These are phyloP conservation scores for Lagenidium giganteum DNA, from an alignment of 352 stramenopile genomes.

Conservation along the genomic window DNA sequence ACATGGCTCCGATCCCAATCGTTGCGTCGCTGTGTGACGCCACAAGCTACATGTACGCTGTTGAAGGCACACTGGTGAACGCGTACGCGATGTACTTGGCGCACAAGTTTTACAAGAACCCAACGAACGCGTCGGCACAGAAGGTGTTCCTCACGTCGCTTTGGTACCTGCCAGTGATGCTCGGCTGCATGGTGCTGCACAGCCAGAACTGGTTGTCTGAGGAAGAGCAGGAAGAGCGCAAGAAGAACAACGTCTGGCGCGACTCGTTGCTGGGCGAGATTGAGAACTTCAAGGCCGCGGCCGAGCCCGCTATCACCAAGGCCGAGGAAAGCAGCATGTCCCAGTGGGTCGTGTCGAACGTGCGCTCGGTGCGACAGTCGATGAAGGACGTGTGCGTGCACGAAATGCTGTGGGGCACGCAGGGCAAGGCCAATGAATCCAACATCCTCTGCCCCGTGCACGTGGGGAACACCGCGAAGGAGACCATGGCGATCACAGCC, in stretches of 20 bases:
- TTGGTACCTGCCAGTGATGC: constrained; percentile 97
- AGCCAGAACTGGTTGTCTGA: constrained; percentile 87
- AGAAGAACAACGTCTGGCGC: constrained; percentile 47
- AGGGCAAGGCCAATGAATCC: constrained; percentile 64
- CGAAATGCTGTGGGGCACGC: constrained; percentile 78
- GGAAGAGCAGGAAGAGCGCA: constrained; percentile 56
- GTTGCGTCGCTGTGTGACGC: constrained; percentile 86
- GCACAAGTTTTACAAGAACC: constrained; percentile 93
- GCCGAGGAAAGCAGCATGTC: constrained; percentile 52
- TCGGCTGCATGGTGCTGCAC: constrained; percentile 98
- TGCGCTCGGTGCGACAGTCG: constrained; percentile 56
- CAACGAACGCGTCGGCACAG: constrained; percentile 92
- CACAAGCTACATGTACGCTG: constrained; percentile 99
- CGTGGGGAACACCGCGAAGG: constrained; percentile 54
- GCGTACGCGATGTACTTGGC: constrained; percentile 93
- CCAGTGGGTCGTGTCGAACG: constrained; percentile 52
- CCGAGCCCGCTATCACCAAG: constrained; percentile 22
- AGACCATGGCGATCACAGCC: constrained; percentile 58
- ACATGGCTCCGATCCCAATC: constrained; percentile 93
- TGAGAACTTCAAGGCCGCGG: constrained; percentile 56
- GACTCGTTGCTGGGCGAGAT: constrained; percentile 71
- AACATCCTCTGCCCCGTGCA: constrained; percentile 80
- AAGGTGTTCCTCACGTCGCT: constrained; percentile 97
- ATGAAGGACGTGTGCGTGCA: constrained; percentile 82
- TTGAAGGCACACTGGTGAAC: constrained; percentile 96